Conservation (phyloP, 495 filamentous ascomycete species). For the Penicillium maclennaniae region DNA sequence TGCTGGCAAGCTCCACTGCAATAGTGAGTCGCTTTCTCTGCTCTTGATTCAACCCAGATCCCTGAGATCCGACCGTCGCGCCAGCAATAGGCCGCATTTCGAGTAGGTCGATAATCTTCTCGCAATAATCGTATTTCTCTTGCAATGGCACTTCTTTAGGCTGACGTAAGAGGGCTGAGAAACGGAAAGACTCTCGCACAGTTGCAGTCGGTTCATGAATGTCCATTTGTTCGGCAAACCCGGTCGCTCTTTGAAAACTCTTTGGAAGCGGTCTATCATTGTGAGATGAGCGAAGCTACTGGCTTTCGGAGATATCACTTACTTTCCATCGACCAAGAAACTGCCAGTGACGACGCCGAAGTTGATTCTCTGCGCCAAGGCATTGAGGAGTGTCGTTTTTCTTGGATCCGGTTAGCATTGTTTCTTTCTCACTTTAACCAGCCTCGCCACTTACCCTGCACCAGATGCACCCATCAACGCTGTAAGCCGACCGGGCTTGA, state of each 20-base stretch:
- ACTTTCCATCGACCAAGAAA: conserved; percentile 54
- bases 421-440: neutral
- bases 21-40: conserved; percentile 65
- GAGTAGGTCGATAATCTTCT: conserved; percentile 56
- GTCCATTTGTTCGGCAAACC: conserved; percentile 63
- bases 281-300: neutral
- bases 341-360: conserved; percentile 49
- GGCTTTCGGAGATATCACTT: conserved; percentile 5
- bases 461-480: conserved; percentile 67
- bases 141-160: conserved; percentile 49
- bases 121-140: conserved; percentile 62
- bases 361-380: conserved; percentile 51
- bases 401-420: conserved; percentile 12
- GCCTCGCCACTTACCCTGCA: conserved; percentile 45
- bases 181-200: conserved; percentile 57
- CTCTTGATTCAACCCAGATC: conserved; percentile 55
- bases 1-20: conserved; percentile 65
- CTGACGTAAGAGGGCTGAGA: conserved; percentile 58
- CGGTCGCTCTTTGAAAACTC: conserved; percentile 50
- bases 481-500: conserved; percentile 67
- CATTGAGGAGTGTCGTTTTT: conserved; percentile 56
- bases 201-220: conserved; percentile 59
- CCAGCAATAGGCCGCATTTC: conserved; percentile 57
- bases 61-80: conserved; percentile 51
- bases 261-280: conserved; percentile 35